Conservation (phyloP, 202 grass and related monocot genomes). For the Elaeis oleifera region DNA sequence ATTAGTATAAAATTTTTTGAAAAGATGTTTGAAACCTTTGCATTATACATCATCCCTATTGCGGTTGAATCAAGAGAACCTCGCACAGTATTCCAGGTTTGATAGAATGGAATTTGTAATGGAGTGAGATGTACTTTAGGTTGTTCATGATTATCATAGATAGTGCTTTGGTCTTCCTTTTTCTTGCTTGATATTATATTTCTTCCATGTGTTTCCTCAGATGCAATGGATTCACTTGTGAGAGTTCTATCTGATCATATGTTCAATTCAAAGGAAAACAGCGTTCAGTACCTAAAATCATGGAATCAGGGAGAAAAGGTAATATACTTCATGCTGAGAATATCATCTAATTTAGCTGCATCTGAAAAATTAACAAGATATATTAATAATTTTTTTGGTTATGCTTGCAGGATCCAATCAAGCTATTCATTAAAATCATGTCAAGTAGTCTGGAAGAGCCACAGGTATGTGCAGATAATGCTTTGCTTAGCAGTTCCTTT, state of each 20-base stretch:
- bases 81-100: too few relatives aligned
- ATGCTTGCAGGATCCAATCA: conserved; percentile 46
- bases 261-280: conserved; percentile 57
- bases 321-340: not conserved
- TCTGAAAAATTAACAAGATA: too few relatives aligned
- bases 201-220: conserved; percentile 37
- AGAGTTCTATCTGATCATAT: conserved; percentile 56
- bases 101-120: too few relatives aligned
- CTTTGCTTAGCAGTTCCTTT: too few relatives aligned
- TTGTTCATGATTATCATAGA: too few relatives aligned
- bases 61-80: too few relatives aligned
- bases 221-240: conserved; percentile 48
- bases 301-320: conserved; percentile 25
- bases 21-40: too few relatives aligned
- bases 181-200: not conserved
- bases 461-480: conserved; percentile 29
- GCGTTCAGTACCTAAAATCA: conserved; percentile 38
- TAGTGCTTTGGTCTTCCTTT: too few relatives aligned
- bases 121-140: too few relatives aligned
- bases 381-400: not conserved
- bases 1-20: too few relatives aligned
- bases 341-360: not conserved
- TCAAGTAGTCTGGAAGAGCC: conserved; percentile 43
- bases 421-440: conserved; percentile 47
- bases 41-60: too few relatives aligned